Evolutionary conservation across 371 early-diverging fungal species (phyloP), one percentile per base, ranked within the genome.

Genomic region (Zancudomyces culisetae): DNA sequence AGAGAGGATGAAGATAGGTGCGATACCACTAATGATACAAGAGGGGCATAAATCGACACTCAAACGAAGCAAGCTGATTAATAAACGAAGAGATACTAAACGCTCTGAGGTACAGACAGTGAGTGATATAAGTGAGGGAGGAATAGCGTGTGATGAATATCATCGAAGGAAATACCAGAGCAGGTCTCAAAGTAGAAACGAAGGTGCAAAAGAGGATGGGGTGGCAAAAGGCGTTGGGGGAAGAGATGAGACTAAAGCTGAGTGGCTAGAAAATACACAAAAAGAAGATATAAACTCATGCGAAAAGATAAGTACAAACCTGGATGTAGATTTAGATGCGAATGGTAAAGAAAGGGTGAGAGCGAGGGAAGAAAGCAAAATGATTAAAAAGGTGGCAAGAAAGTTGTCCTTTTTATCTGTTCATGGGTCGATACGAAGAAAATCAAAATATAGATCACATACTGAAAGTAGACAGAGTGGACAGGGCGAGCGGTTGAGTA

Each of bases 41-140:
- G 48, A 48, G 4, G 29, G 27, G 29, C 27, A 55, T 42, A 41
- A 55, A 43, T 62, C 68, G 21, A 61, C 63, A 42, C 51, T 68
- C n/a, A 67, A 68, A 57, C 57, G 68, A 47, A 68, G 68, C 48
- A 66, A 67, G 52, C 60, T 67, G 56, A 57, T 66, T 4, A 68
- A 68, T 27, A 63, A 67, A 46, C 56, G 68, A 20, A 52, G 68
- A 19, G 68, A 68, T 52, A 61, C 68, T 58, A 1, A 40, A 59
- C 45, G n/a, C n/a, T n/a, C n/a, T n/a, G n/a, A n/a, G n/a, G n/a
- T n/a, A n/a, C n/a, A n/a, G n/a, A n/a, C n/a, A n/a, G n/a, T n/a
- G n/a, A n/a, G n/a, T n/a, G n/a, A n/a, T n/a, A n/a, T n/a, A n/a
- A n/a, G n/a, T n/a, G n/a, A n/a, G n/a, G n/a, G n/a, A n/a, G n/a